Base-by-base conservation (phyloP, 441 rosid genomes). In the Populus hybrid region DNA sequence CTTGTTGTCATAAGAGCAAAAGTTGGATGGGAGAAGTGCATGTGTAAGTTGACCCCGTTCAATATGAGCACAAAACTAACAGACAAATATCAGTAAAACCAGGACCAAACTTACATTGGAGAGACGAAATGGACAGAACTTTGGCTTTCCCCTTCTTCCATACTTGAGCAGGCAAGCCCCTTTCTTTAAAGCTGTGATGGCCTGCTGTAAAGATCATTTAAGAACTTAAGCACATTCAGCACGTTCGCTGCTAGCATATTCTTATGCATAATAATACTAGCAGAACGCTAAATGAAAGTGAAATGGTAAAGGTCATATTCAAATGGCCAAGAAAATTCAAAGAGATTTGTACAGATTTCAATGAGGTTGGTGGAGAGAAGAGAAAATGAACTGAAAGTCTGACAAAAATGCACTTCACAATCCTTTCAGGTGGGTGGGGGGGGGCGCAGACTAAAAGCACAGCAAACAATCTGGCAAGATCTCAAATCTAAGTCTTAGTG, bases 61-160 rank as follows among this genome's bases (percentile, higher is more conserved):
- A 50, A 65, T 29, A 1, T 14, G 36, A 74, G 64, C 40, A 63
- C 12, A 65, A 65, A 12, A 65, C 4, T 21, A 11, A 29, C 35
- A 9, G n/a, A 28, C 20, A 10, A 29, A 14, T 6, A 7, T 2
- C 40, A 38, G 18, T 28, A 59, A 18, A 36, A 16, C 53, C 31
- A 74, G 64, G 64, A 24, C 14, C 53, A 74, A 56, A 75, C 88
- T 84, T 83, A 86, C 90, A 71, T 79, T 85, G 72, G 90, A 83
- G 61, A 86, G 90, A 78, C 84, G 82, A 82, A 87, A 87, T 2
- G 88, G 88, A 76, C 87, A 87, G 79, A 87, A 87, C 74, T 86
- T 87, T 68, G 90, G 90, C 83, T 86, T 87, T 76, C 90, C 88
- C 77, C 90, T 82, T 29, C 88, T 82, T 74, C 90, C 90, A 81